phyloP scores from a whole-genome alignment of 495 filamentous ascomycete species.

The Xylaria sp. region DNA sequence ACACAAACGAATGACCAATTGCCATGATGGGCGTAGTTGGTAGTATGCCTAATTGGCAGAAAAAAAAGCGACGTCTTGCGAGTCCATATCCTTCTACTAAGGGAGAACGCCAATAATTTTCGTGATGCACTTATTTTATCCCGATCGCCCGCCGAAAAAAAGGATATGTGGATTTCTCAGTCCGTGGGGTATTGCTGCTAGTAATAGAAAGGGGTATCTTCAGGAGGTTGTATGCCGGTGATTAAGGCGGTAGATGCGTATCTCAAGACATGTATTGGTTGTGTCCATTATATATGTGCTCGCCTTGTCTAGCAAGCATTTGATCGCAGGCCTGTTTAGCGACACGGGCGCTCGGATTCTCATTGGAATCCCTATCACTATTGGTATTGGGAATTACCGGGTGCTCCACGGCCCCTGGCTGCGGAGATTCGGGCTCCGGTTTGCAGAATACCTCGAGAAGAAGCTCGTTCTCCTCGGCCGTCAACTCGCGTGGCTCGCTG shows the following conservation, averaged over 20 bases:
- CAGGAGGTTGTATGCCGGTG: background rate
- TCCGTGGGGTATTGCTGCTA: constrained; percentile 14
- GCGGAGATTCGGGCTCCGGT: constrained; percentile 31
- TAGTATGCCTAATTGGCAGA: background rate
- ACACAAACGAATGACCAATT: background rate
- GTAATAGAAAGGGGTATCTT: constrained; percentile 22
- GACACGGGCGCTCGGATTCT: constrained; percentile 47
- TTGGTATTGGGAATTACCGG: constrained; percentile 25
- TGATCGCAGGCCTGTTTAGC: constrained; percentile 53
- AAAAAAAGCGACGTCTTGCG: constrained; percentile 21
- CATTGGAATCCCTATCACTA: constrained; percentile 35
- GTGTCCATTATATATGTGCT: constrained; percentile 18
- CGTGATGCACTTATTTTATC: constrained; percentile 14
- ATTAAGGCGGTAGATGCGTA: background rate
- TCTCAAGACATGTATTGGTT: constrained; percentile 20
- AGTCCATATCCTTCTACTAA: constrained; percentile 13
- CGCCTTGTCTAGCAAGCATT: constrained; percentile 37
- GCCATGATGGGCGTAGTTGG: background rate
- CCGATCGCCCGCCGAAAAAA: constrained; percentile 11
- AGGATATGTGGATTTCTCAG: background rate
- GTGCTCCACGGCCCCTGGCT: constrained; percentile 37
- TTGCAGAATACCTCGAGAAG: constrained; percentile 51
- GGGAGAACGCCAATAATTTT: constrained; percentile 12
- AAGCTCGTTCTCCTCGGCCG: constrained; percentile 49
- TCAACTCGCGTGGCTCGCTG: constrained; percentile 36